Evolutionary conservation across 1,284 basidiomycete species (phyloP).

Genomic region (Neonothopanus nambi): DNA sequence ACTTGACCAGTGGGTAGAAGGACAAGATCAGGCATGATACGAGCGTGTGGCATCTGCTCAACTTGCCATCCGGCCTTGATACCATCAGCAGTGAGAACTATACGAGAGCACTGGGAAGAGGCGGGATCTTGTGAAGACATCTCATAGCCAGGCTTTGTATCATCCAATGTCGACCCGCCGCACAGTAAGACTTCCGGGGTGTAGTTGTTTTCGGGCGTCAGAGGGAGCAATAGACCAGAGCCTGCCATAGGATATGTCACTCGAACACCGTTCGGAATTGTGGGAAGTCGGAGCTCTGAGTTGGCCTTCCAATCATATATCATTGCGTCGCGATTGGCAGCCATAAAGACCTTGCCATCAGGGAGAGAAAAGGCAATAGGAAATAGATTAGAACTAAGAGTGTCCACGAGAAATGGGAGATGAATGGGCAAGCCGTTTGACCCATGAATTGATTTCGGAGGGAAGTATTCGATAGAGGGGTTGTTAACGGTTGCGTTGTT

Average conservation of each 20-base stretch:
- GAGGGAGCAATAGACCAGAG: slow-evolving; percentile 43
- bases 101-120: slow-evolving; percentile 41
- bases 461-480: slow-evolving; percentile 80
- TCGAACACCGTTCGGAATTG: slow-evolving; percentile 52
- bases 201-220: slow-evolving; percentile 19
- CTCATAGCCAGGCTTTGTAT: slow-evolving; percentile 6
- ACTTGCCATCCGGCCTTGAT: slow-evolving; percentile 39
- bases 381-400: slow-evolving; percentile 80
- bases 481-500: slow-evolving; percentile 79
- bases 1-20: slow-evolving; percentile 54
- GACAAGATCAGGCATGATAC: slow-evolving; percentile 49
- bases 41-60: slow-evolving; percentile 34
- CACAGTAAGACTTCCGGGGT: slow-evolving; percentile 41
- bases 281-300: slow-evolving; percentile 32
- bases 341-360: not conserved
- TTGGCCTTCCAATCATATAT: not conserved
- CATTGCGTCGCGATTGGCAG: not conserved
- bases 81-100: slow-evolving; percentile 36
- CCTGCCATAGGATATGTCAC: slow-evolving; percentile 44
- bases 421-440: slow-evolving; percentile 65
- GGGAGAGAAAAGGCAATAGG: slow-evolving; percentile 44
- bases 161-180: slow-evolving; percentile 33
- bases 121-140: slow-evolving; percentile 40
- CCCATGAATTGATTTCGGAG: slow-evolving; percentile 68
- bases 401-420: slow-evolving; percentile 67